These are phyloP conservation scores for Craterostigma plantagineum DNA, from an alignment of 257 asterid genomes.

Conservation along the genomic window DNA sequence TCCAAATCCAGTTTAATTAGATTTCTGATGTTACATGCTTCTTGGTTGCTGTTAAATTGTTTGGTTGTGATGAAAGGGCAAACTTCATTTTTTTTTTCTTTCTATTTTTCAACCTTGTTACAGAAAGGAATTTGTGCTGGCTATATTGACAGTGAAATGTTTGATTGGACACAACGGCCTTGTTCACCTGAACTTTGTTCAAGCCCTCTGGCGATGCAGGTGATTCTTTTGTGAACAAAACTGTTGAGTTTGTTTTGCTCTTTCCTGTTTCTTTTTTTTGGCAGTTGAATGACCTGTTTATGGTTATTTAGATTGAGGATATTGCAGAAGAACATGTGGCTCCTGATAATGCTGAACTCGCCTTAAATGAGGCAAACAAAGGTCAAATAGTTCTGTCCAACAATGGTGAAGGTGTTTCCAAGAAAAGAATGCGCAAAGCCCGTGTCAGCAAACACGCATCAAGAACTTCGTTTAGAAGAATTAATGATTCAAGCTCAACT, in stretches of 20 bases:
- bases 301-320: constrained; percentile 27
- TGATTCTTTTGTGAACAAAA: constrained; percentile 11
- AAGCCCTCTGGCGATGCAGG: constrained; percentile 42
- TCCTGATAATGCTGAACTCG: constrained; percentile 15
- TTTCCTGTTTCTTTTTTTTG: not conserved
- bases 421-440: constrained; percentile 10
- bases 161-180: constrained; percentile 93
- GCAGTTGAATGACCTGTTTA: not conserved
- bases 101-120: constrained; percentile 6
- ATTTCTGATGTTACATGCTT: too few relatives aligned
- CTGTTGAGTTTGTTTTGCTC: not conserved
- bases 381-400: constrained; percentile 8
- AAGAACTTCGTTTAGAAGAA: constrained; percentile 15
- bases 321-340: constrained; percentile 14
- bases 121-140: constrained; percentile 32
- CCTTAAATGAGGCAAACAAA: constrained; percentile 8
- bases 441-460: constrained; percentile 6
- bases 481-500: constrained; percentile 4
- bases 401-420: constrained; percentile 11
- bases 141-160: constrained; percentile 71
- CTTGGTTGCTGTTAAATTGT: too few relatives aligned
- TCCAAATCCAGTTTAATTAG: not conserved
- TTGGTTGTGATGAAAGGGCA: too few relatives aligned
- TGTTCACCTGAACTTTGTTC: constrained; percentile 89
- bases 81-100: not conserved